Percentiles rank a stretch among this genome's conserved stretches.
Conservation (phyloP, 768 basidiomycete genomes). For the Dacryopinax primogenitus region DNA sequence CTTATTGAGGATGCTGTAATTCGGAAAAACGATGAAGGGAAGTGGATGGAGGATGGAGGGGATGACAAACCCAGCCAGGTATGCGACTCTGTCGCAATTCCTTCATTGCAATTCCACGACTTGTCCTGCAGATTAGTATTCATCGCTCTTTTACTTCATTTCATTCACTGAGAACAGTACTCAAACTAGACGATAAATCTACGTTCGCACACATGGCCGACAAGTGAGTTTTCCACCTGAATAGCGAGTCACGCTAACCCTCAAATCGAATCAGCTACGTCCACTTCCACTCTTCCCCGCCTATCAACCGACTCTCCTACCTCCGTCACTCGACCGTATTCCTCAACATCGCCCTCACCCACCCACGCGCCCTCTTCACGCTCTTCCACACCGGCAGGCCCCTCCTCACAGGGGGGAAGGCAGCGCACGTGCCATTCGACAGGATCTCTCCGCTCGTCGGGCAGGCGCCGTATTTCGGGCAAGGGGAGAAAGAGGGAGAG, state of each 20-base stretch:
- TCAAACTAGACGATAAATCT: not conserved
- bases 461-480: constrained; percentile 54
- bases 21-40: too few species aligned
- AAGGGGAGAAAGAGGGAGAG: constrained; percentile 40
- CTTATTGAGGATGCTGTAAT: too few species aligned
- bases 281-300: not conserved
- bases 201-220: not conserved
- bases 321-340: constrained; percentile 60
- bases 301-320: constrained; percentile 48
- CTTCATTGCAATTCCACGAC: not conserved
- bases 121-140: too few species aligned
- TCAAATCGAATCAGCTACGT: not conserved
- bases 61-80: not conserved
- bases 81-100: not conserved
- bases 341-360: constrained; percentile 53
- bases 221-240: not conserved
- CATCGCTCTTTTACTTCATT: too few species aligned
- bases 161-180: too few species aligned
- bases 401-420: constrained; percentile 34
- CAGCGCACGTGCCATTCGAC: constrained; percentile 46
- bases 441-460: constrained; percentile 58
- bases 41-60: too few species aligned
- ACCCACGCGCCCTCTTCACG: constrained; percentile 59
- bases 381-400: constrained; percentile 64
- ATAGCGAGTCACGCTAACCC: not conserved